These are phyloP conservation scores for Kodamaea laetipori DNA, from an alignment of 805 yeast species.

Conservation along the genomic window DNA sequence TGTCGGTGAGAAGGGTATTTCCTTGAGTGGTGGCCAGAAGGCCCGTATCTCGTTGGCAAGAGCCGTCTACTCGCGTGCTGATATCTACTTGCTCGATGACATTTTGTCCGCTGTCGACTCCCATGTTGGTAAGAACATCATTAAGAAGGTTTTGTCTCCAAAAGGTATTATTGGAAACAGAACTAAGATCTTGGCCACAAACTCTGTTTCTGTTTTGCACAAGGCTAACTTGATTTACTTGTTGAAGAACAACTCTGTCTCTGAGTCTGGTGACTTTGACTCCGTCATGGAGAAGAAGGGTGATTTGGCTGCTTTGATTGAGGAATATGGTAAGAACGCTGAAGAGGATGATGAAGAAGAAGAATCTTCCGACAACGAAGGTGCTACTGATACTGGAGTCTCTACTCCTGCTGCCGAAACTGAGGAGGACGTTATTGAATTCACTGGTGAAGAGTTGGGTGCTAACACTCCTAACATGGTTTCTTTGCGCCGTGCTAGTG, in stretches of 20 bases:
- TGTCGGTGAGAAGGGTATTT: slow-evolving; percentile 48
- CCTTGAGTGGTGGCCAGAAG: slow-evolving; percentile 46
- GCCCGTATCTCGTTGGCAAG: slow-evolving; percentile 45
- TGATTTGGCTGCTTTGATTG: slow-evolving; percentile 24
- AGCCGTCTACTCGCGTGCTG: slow-evolving; percentile 45
- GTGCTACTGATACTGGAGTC: neutral
- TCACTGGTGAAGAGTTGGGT: slow-evolving; percentile 10
- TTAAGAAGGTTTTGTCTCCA: slow-evolving; percentile 33
- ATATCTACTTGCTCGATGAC: slow-evolving; percentile 42
- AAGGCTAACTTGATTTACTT: slow-evolving; percentile 36
- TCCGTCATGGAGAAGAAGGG: slow-evolving; percentile 23
- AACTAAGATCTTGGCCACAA: slow-evolving; percentile 42
- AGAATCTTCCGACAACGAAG: slow-evolving; percentile 4
- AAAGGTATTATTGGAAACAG: slow-evolving; percentile 36
- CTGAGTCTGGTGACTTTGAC: slow-evolving; percentile 31
- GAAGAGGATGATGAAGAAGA: slow-evolving; percentile 12
- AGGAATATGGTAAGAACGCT: slow-evolving; percentile 22
- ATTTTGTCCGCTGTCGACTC: slow-evolving; percentile 47
- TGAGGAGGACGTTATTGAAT: slow-evolving; percentile 10
- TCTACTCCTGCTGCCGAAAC: neutral
- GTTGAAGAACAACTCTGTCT: slow-evolving; percentile 30
- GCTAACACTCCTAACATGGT: slow-evolving; percentile 4
- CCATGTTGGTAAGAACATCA: slow-evolving; percentile 42
- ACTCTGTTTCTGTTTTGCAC: slow-evolving; percentile 39
- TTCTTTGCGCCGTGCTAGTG: slow-evolving; percentile 23